Evolutionary conservation across 495 filamentous ascomycete genomes (phyloP).

Genomic region (Podospora bellae-mahoneyi): DNA sequence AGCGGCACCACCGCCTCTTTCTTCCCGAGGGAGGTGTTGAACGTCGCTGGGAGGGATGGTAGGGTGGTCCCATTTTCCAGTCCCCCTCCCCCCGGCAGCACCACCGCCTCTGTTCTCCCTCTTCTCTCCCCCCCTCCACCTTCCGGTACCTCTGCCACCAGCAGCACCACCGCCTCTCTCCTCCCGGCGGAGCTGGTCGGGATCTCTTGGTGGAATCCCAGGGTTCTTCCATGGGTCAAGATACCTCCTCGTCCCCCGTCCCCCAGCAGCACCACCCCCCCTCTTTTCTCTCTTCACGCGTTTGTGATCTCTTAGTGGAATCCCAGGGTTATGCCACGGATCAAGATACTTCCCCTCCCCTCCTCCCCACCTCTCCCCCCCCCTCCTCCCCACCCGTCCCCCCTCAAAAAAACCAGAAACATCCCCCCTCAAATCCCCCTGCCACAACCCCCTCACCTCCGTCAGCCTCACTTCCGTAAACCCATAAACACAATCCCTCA

Average conservation of each 20-base stretch:
- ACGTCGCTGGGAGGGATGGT: too few relatives aligned
- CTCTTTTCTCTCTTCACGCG: too few relatives aligned
- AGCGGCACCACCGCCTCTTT: neutral
- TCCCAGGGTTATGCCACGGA: too few relatives aligned
- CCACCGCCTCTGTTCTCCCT: neutral
- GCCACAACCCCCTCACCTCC: conserved; percentile 56
- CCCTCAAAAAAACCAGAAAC: conserved; percentile 62
- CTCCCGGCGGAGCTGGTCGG: neutral
- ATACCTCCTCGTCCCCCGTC: too few relatives aligned
- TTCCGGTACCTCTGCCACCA: neutral
- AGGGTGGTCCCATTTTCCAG: neutral
- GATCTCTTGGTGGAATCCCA: too few relatives aligned
- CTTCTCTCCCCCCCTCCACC: neutral
- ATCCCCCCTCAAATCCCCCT: conserved; percentile 61
- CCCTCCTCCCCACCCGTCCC: neutral
- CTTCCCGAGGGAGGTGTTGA: too few relatives aligned
- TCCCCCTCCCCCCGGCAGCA: neutral
- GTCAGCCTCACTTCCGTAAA: conserved; percentile 56
- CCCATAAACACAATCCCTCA: conserved; percentile 59
- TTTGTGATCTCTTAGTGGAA: too few relatives aligned
- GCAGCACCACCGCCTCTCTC: neutral
- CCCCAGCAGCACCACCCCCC: conserved; percentile 15
- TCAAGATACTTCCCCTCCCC: too few relatives aligned
- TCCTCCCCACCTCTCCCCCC: neutral
- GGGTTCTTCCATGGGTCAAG: too few relatives aligned